phyloP scores from a whole-genome alignment of 2,329 filamentous ascomycete species.

The Fusarium mangiferae region DNA sequence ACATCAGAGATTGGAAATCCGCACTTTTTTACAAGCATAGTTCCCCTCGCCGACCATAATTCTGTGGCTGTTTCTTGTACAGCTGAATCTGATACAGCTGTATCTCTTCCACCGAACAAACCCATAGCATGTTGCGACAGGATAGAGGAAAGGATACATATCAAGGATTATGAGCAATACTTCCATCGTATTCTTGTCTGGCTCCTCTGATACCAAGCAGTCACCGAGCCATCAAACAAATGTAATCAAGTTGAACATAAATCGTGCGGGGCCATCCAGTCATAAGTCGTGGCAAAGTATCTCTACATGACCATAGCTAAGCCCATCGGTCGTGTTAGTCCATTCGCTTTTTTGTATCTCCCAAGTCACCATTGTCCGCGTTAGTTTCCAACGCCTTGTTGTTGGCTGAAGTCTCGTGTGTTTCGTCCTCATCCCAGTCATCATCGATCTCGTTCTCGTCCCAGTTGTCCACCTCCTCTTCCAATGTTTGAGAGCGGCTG shows the following conservation, averaged over 20 bases:
- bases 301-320: neutral
- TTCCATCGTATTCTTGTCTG: neutral
- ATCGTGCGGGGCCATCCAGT: conserved; percentile 22
- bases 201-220: neutral
- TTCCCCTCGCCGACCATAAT: neutral
- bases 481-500: conserved; percentile 59
- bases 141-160: neutral
- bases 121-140: neutral
- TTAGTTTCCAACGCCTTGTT: conserved; percentile 32
- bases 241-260: conserved; percentile 6
- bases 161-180: neutral
- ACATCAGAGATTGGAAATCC: neutral
- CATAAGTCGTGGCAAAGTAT: conserved; percentile 1
- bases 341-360: conserved; percentile 48
- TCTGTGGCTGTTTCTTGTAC: neutral
- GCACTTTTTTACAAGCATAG: neutral
- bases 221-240: neutral
- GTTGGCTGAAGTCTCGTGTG: conserved; percentile 34
- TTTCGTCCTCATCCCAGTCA: conserved; percentile 66
- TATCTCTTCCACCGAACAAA: neutral
- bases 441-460: conserved; percentile 80
- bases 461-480: conserved; percentile 92
- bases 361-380: conserved; percentile 42
- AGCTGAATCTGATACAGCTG: neutral
- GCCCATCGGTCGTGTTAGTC: conserved; percentile 39